These are phyloP conservation scores for Conticribra weissflogii DNA, from an alignment of 108 stramenopile species.

Conservation along the genomic window DNA sequence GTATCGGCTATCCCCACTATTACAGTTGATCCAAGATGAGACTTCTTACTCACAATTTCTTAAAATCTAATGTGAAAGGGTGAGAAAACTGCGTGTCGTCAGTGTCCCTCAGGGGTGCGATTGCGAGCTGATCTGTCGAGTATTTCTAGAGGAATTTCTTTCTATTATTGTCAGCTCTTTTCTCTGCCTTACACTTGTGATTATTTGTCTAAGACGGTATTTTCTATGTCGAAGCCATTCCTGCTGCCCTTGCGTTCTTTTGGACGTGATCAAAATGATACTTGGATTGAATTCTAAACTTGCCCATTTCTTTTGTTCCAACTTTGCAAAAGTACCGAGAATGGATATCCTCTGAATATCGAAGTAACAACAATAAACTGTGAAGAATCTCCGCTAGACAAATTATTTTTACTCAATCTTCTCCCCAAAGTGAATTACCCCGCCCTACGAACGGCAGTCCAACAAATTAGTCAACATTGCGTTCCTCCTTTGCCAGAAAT, in stretches of 20 bases:
- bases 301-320: conserved; percentile 16
- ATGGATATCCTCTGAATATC: conserved; percentile 85
- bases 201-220: too few species aligned
- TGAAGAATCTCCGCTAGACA: conserved; percentile 70
- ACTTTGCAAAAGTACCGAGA: too few species aligned
- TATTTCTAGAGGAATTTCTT: not conserved
- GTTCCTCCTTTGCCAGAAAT: conserved; percentile 52
- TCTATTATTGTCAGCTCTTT: too few species aligned
- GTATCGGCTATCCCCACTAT: too few species aligned
- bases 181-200: too few species aligned
- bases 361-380: conserved; percentile 58
- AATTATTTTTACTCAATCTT: conserved; percentile 60
- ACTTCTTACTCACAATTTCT: conserved; percentile 84
- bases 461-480: conserved; percentile 56
- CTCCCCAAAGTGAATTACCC: conserved; percentile 75
- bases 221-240: not conserved
- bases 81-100: too few species aligned
- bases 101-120: not conserved
- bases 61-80: conserved; percentile 83
- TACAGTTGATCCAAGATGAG: conserved; percentile 58
- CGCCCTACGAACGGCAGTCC: conserved; percentile 55
- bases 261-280: too few species aligned
- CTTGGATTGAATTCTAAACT: conserved; percentile 1
- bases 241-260: too few species aligned
- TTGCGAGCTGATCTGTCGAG: not conserved